Evolutionary conservation across 345 rosid genomes (phyloP), one percentile per base, ranked within the genome.

Genomic region (Firmiana major): DNA sequence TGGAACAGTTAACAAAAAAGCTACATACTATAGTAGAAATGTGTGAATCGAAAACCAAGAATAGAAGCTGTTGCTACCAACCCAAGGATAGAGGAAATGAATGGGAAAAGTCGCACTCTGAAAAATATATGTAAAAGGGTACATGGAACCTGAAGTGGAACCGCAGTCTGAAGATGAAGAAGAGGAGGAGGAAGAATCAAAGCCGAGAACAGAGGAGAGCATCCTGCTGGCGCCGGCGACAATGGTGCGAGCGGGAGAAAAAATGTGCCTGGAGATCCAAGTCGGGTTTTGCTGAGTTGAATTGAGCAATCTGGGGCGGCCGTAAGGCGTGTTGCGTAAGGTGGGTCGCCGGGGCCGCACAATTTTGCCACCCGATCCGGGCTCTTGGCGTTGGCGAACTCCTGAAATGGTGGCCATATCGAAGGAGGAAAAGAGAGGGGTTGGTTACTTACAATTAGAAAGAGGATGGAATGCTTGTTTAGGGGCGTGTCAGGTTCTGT

Each of bases 141-240:
- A 46, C 26, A 21, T 26, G 76, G 74, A 31, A 89, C 87, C 94
- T 55, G 97, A 89, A 83, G 67, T 26, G 24, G 88, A 88, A 79
- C 74, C 84, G 58, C 85, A 75, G 31, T 36, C 81, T 8, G 88
- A 88, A 28, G 87, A 83, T 10, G 89, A 83, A 8, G 92, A 85
- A 31, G 88, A 88, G 24, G 87, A 83, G 13, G 89, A 83, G 10
- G 92, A 85, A 31, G 94, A 88, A 0, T 88, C 93, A 21, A 88
- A 71, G 79, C 83, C 84, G 67, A 95, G 86, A 81, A 93, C 94
- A 21, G 98, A 85, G 79, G 89, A 78, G 24, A 95, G 80, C 53
- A 95, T 88, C 0, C 94, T 96, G 54, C 92, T 92, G 46, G 98
- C 93, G 71, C 97, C 90, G 71, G 90, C 79, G 67, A 93, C 97